phyloP scores from a whole-genome alignment of 306 rosid genomes.

The Phaseolus lunatus region DNA sequence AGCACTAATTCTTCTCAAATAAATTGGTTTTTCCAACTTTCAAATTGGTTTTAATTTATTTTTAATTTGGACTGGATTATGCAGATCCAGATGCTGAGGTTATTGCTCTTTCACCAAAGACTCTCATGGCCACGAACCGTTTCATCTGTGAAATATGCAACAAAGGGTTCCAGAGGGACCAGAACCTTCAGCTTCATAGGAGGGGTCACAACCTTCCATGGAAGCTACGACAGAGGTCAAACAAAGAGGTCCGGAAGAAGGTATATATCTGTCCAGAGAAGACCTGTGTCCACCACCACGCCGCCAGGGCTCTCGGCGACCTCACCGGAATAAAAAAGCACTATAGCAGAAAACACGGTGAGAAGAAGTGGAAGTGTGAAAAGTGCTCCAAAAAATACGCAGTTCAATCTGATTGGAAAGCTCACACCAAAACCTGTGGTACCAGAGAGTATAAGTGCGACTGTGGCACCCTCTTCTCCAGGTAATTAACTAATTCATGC shows the following conservation, averaged over 20 bases:
- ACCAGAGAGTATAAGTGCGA: conserved; percentile 88
- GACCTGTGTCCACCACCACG: conserved; percentile 83
- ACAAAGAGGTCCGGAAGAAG: conserved; percentile 76
- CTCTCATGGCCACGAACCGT: conserved; percentile 85
- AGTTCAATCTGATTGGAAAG: conserved; percentile 94
- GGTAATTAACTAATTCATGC: conserved; percentile 44
- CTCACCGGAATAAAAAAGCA: conserved; percentile 92
- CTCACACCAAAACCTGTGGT: conserved; percentile 89
- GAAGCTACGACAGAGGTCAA: conserved; percentile 73
- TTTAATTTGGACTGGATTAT: not conserved
- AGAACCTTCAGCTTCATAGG: conserved; percentile 82
- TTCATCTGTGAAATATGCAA: conserved; percentile 91
- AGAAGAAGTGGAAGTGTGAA: conserved; percentile 94
- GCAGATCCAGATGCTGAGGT: conserved; percentile 97
- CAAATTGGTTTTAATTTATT: not conserved
- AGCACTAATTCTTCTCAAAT: not conserved
- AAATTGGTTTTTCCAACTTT: not conserved
- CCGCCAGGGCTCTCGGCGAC: conserved; percentile 81
- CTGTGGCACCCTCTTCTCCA: conserved; percentile 88
- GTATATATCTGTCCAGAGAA: conserved; percentile 88
- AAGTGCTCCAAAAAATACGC: conserved; percentile 92
- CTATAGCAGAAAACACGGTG: conserved; percentile 84
- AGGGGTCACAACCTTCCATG: conserved; percentile 92
- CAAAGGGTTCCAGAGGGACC: conserved; percentile 92
- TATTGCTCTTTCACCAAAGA: conserved; percentile 74